Percentiles rank a stretch among this genome's conserved stretches.
phyloP scores from a whole-genome alignment of 108 stramenopile genomes.

The Stephanodiscus minutulus region DNA sequence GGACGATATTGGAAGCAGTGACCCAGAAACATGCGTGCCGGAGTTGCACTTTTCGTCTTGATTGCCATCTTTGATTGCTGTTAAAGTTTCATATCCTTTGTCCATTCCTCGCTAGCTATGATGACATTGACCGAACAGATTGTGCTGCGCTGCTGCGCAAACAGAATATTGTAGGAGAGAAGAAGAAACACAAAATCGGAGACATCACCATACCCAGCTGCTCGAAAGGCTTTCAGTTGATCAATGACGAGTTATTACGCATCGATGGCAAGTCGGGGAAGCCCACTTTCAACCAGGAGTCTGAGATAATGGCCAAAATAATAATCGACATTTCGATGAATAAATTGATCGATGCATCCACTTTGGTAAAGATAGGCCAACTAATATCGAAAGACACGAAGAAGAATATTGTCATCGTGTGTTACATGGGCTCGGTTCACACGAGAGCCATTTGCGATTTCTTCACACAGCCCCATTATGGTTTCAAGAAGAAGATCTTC shows the following conservation, averaged over 20 bases:
- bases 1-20: no score
- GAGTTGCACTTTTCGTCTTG: no score
- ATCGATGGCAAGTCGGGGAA: constrained; percentile 5
- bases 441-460: constrained; percentile 35
- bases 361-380: constrained; percentile 45
- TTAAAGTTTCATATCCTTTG: not conserved
- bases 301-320: constrained; percentile 51
- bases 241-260: constrained; percentile 13
- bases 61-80: no score
- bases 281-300: constrained; percentile 15
- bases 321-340: constrained; percentile 51
- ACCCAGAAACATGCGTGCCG: no score
- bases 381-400: constrained; percentile 18
- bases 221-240: constrained; percentile 31
- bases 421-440: constrained; percentile 46
- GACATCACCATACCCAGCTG: constrained; percentile 41
- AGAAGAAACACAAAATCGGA: constrained; percentile 48
- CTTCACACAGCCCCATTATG: constrained; percentile 20
- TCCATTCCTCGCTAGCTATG: constrained; percentile 10
- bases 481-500: constrained; percentile 42
- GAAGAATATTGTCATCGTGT: constrained; percentile 39
- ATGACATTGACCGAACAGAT: constrained; percentile 50
- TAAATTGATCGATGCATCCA: constrained; percentile 37
- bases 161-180: constrained; percentile 29
- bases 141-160: constrained; percentile 34